phyloP scores from a whole-genome alignment of 208 protist species.

The Leishmania amazonensis region DNA sequence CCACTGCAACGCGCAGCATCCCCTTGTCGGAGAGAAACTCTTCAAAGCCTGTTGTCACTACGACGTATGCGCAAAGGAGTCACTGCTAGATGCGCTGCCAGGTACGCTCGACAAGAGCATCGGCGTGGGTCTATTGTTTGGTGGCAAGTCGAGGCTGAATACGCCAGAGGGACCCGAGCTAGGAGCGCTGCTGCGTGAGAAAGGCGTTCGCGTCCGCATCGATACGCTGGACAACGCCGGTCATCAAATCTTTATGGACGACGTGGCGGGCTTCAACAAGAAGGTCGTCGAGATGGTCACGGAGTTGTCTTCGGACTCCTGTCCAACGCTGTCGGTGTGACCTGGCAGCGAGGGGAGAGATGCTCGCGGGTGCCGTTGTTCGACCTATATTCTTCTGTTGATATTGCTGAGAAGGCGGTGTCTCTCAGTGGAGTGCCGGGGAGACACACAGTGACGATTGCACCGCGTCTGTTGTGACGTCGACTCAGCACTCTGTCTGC shows the following conservation, averaged over 20 bases:
- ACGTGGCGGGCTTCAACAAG: conserved; percentile 45
- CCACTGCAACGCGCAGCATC: conserved; percentile 67
- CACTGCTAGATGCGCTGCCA: conserved; percentile 47
- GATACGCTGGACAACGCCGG: conserved; percentile 48
- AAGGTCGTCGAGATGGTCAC: conserved; percentile 27
- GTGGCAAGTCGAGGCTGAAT: conserved; percentile 56
- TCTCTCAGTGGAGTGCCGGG: neutral
- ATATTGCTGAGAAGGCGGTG: neutral
- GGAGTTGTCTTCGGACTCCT: neutral
- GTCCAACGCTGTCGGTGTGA: neutral
- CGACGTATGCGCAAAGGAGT: conserved; percentile 51
- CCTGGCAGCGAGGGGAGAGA: neutral
- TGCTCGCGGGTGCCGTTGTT: no score
- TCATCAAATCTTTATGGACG: conserved; percentile 66
- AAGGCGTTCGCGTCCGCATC: conserved; percentile 32
- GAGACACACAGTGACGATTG: neutral
- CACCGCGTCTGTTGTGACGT: neutral
- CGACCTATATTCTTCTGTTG: neutral
- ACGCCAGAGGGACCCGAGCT: conserved; percentile 34
- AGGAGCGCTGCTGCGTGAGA: conserved; percentile 30
- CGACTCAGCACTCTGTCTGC: neutral
- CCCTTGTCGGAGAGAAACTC: conserved; percentile 48
- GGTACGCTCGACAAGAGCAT: conserved; percentile 24
- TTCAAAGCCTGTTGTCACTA: conserved; percentile 64
- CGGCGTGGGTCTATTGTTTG: conserved; percentile 49